Conservation (phyloP, 2,329 filamentous ascomycete genomes). For the Pseudogymnoascus sp. region DNA sequence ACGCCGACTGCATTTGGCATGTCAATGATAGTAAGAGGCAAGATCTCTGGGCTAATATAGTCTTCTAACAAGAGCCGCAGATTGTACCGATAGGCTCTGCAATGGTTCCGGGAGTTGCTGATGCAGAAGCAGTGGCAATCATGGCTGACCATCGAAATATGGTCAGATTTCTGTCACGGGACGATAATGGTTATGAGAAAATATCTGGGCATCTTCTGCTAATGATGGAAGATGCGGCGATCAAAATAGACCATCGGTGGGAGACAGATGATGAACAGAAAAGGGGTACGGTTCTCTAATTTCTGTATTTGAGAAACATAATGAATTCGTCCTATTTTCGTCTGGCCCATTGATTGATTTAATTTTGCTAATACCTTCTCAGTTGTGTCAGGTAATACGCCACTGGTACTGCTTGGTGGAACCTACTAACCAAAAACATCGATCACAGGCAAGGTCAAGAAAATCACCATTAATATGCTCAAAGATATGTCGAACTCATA, state of each 20-base stretch:
- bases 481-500: background rate
- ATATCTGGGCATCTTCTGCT: constrained; percentile 17
- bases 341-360: background rate
- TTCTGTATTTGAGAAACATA: background rate
- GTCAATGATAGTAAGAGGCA: constrained; percentile 20
- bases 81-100: constrained; percentile 32
- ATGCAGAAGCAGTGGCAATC: constrained; percentile 32
- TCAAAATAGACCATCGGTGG: constrained; percentile 18
- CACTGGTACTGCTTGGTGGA: background rate
- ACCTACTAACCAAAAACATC: background rate
- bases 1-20: constrained; percentile 16
- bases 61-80: background rate
- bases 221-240: constrained; percentile 18
- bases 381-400: background rate
- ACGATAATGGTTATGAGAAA: constrained; percentile 20
- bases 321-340: background rate
- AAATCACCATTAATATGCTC: background rate
- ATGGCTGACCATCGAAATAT: constrained; percentile 32
- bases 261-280: background rate
- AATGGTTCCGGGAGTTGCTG: constrained; percentile 30
- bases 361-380: background rate
- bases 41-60: background rate
- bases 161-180: constrained; percentile 27
- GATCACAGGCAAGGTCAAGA: background rate
- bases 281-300: background rate